Percentiles rank a stretch among this genome's conserved stretches.
Conservation (phyloP, 208 protist species). For the Trypanosoma boissoni region DNA sequence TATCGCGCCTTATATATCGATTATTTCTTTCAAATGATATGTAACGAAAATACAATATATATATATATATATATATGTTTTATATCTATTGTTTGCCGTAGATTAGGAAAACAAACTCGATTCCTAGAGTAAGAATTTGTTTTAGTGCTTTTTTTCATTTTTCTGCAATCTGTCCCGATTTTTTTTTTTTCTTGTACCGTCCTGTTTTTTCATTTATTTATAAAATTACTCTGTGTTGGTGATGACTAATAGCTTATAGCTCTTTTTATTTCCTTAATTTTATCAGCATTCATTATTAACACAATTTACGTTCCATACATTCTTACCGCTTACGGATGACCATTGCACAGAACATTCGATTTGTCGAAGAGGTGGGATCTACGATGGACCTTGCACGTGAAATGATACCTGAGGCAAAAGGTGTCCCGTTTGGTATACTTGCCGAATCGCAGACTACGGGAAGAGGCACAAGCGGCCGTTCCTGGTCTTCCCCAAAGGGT, state of each 20-base stretch:
- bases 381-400: constrained; percentile 62
- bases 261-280: constrained; percentile 2
- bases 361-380: constrained; percentile 40
- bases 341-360: constrained; percentile 31
- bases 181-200: not conserved
- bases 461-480: constrained; percentile 50
- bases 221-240: too few species aligned
- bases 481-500: constrained; percentile 64
- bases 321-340: not conserved
- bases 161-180: not conserved
- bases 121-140: not conserved
- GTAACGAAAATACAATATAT: too few species aligned
- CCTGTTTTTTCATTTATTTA: too few species aligned
- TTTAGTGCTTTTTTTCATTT: not conserved
- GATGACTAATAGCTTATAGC: too few species aligned
- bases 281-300: not conserved
- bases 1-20: too few species aligned
- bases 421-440: constrained; percentile 41
- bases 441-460: constrained; percentile 47
- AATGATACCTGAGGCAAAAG: constrained; percentile 19
- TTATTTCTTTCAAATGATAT: too few species aligned
- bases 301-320: too few species aligned
- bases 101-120: not conserved
- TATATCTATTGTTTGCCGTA: too few species aligned
- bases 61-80: too few species aligned